Percentiles rank a stretch among this genome's conserved stretches.
Evolutionary conservation across 2,329 filamentous ascomycete species (phyloP).

Genomic region (Stagonosporopsis vannaccii): DNA sequence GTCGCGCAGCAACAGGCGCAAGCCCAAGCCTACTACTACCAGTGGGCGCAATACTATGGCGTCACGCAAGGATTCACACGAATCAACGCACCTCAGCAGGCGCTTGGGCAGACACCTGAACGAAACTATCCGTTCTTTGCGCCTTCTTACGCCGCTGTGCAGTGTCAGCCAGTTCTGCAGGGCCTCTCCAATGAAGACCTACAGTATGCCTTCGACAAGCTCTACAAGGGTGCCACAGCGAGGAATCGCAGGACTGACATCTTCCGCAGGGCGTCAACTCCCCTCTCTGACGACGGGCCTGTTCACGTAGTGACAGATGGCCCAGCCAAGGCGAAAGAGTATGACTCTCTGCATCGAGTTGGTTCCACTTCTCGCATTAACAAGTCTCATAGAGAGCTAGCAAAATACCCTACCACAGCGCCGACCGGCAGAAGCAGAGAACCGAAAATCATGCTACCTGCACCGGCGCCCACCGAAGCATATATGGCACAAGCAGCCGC

Average conservation of each 20-base stretch:
- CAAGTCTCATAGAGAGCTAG: conserved; percentile 27
- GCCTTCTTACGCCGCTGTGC: conserved; percentile 21
- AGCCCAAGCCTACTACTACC: conserved; percentile 28
- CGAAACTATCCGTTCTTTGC: conserved; percentile 23
- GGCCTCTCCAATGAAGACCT: conserved; percentile 24
- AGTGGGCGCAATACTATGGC: conserved; percentile 29
- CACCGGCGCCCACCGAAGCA: conserved; percentile 65
- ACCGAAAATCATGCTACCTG: conserved; percentile 47
- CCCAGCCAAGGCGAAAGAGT: conserved; percentile 27
- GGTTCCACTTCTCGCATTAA: conserved; percentile 27
- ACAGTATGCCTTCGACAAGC: conserved; percentile 32
- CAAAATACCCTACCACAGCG: conserved; percentile 4
- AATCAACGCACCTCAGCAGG: conserved; percentile 18
- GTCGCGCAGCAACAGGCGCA: conserved; percentile 25
- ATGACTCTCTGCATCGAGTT: conserved; percentile 24
- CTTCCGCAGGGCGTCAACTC: conserved; percentile 25
- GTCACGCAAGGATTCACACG: conserved; percentile 16
- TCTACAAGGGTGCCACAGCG: conserved; percentile 17
- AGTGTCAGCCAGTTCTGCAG: conserved; percentile 20
- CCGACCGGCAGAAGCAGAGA: conserved; percentile 27
- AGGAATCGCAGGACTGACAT: conserved; percentile 26
- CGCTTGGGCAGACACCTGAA: conserved; percentile 19
- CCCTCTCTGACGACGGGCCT: conserved; percentile 11
- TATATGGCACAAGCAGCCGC: conserved; percentile 67
- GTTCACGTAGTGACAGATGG: conserved; percentile 1